Evolutionary conservation across 2,329 filamentous ascomycete genomes (phyloP), one percentile per base, ranked within the genome.

Genomic region (Aspergillus spinulosporus): DNA sequence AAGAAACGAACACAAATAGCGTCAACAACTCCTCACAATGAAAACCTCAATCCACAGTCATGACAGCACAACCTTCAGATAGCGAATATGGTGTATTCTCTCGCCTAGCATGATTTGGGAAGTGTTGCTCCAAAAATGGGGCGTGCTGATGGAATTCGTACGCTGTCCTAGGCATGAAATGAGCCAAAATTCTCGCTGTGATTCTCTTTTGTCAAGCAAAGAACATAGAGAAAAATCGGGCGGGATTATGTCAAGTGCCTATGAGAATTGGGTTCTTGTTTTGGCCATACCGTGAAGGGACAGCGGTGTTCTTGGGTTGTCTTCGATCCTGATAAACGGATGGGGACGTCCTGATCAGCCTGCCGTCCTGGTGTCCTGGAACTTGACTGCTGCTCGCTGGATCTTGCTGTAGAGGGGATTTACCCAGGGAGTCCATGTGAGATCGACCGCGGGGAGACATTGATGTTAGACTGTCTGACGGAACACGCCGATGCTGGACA

Each of bases 1-100:
- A 45, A 48, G 15, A 42, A 14, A 7, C 42, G 39, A 52, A 14
- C 6, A 52, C 39, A 8, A 39, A 43, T 15, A 49, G 3, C 11
- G 5, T 6, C 6, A 29, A 47, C 7, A 46, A 21, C 21, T 21
- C n/a, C 29, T 32, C 44, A 31, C 14, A 8, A 21, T 31, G 14
- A 34, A 11, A 36, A 37, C 54, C 21, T 56, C 52, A 72, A 62
- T 72, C 70, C 49, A 70, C 63, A 58, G 69, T 65, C 6, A 72
- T 55, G 42, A 69, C 40, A 21, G 57, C 57, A 49, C 65, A 60
- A 46, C 62, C 63, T 21, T 65, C 64, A 11, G 62, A 54, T 15
- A 66, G 46, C 39, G 62, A 32, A 55, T 64, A 57, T 15, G 54
- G 59, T 36, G 61, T 56, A 11, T 58, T 63, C 46, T 68, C 64